A percentile compares a stretch with the other conserved stretches of the same genome.
Conservation (phyloP, 176 grass and related monocot species). For the barley (Hordeum vulgare) region MorexV3_pseudomolecules_assembly NC_058521.1:27048848-27049347, state of each 20-base stretch:
- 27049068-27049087: slow-evolving; percentile 98
- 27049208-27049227: slow-evolving; percentile 22
- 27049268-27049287: slow-evolving; percentile 97
- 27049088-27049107: slow-evolving; percentile 71
- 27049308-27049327: background rate
- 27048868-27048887: background rate
- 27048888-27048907: background rate
- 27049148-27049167: background rate
- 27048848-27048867: background rate
- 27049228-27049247: slow-evolving; percentile 98
- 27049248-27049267: slow-evolving; percentile 95
- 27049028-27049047: slow-evolving; percentile 89
- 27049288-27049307: slow-evolving; percentile 42
- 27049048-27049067: slow-evolving; percentile 86
- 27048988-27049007: slow-evolving; percentile 57
- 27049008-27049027: slow-evolving; percentile 86
- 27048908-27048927: background rate
- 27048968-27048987: background rate
- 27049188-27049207: background rate
- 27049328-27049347: background rate
- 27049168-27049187: slow-evolving; percentile 6
- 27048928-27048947: background rate
- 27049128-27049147: background rate
- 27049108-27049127: slow-evolving; percentile 11
- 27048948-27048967: background rate